Conservation (phyloP, 768 basidiomycete genomes). For the Postia placenta region DNA sequence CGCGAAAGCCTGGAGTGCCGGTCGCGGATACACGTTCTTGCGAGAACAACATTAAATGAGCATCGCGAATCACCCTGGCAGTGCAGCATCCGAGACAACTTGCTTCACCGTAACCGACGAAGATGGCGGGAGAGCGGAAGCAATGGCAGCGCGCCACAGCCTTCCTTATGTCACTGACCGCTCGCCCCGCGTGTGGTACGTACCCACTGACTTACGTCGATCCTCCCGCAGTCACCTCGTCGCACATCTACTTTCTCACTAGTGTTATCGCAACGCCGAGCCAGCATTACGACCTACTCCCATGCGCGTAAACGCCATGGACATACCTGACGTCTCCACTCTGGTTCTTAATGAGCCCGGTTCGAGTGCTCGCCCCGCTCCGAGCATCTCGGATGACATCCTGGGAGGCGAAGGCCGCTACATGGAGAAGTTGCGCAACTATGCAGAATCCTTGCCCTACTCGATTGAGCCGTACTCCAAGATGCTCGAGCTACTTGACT, state of each 20-base stretch:
- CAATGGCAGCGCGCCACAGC: background rate
- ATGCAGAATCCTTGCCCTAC: conserved; percentile 68
- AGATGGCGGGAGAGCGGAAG: too few species aligned
- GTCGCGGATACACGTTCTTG: too few species aligned
- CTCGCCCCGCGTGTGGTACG: background rate
- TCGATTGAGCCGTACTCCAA: conserved; percentile 68
- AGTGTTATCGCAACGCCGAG: too few species aligned
- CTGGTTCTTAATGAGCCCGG: conserved; percentile 37
- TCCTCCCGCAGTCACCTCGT: too few species aligned
- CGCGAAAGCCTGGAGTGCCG: conserved; percentile 12
- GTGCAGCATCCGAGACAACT: too few species aligned
- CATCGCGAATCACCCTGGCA: too few species aligned
- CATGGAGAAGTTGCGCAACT: conserved; percentile 54
- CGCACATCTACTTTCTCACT: too few species aligned
- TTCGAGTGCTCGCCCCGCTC: conserved; percentile 26
- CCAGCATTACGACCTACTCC: too few species aligned
- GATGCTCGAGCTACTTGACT: conserved; percentile 72
- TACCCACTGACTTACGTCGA: background rate
- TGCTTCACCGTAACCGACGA: too few species aligned
- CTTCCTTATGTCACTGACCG: background rate
- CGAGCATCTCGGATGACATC: conserved; percentile 26
- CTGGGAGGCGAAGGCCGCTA: conserved; percentile 33
- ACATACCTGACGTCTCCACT: conserved; percentile 42
- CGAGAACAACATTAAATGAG: too few species aligned
- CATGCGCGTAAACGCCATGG: conserved; percentile 28